These are phyloP conservation scores for Hippophae gyantsensis DNA, from an alignment of 306 rosid genomes.

Conservation along the genomic window DNA sequence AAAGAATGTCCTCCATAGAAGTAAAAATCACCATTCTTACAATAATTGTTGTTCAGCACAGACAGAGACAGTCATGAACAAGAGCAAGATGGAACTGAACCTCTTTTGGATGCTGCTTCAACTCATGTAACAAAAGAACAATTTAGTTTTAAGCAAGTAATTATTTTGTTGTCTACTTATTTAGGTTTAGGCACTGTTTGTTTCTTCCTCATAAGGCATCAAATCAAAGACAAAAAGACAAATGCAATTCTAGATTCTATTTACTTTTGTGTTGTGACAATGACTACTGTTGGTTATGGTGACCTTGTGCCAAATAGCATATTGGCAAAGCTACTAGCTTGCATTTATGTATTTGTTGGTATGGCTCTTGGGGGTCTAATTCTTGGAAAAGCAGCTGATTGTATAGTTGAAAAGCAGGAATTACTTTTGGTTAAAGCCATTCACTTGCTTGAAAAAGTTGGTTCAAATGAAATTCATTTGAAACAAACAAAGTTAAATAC, in stretches of 20 bases:
- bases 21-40: constrained; percentile 13
- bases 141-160: constrained; percentile 35
- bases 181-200: constrained; percentile 59
- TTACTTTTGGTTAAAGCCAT: constrained; percentile 43
- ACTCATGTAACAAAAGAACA: constrained; percentile 17
- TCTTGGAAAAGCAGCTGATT: constrained; percentile 71
- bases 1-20: constrained; percentile 39
- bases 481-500: constrained; percentile 39
- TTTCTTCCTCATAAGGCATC: constrained; percentile 50
- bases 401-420: constrained; percentile 73
- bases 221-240: constrained; percentile 52
- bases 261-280: constrained; percentile 78
- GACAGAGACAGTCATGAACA: constrained; percentile 18
- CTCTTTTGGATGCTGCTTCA: constrained; percentile 3
- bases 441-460: constrained; percentile 18
- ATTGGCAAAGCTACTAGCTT: constrained; percentile 61
- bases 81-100: constrained; percentile 18
- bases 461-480: constrained; percentile 29
- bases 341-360: constrained; percentile 63
- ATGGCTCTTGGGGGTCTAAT: constrained; percentile 59
- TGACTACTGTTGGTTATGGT: constrained; percentile 88
- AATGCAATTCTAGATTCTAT: constrained; percentile 55
- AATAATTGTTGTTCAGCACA: constrained; percentile 15
- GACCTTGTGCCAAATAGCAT: constrained; percentile 67
- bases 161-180: constrained; percentile 32